Evolutionary conservation across 805 yeast genomes (phyloP), one percentile per base, ranked within the genome.

Genomic region (Candida coleopterorum): DNA sequence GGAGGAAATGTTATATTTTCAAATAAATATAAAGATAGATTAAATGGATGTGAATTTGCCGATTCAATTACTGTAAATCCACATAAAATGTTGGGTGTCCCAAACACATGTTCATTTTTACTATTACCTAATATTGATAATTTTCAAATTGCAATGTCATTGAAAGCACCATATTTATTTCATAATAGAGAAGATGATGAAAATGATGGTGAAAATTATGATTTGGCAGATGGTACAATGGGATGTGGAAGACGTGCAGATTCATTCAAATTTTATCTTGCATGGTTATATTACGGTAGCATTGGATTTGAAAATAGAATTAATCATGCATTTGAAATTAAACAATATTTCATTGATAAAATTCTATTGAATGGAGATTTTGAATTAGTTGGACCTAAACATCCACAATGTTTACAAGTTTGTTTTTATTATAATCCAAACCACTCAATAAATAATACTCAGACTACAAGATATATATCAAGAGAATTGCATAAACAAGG

Each of bases 191-290:
- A 64, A 32, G 67, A 68, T 38, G 56, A 61, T 9, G 74, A 65
- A 4, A 55, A 58, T 9, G 74, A 65, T 4, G 82, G 74, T 20
- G 82, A 74, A 18, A 77, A 74, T 55, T 82, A 66, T 50, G 95
- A 85, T 47, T 70, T 85, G 38, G 95, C 90, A 1, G 90, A 84
- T 55, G 94, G 93, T 10, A 86, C 95, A 2, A 80, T 86, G 89
- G 95, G 94, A 7, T 85, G 95, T 55, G 95, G 95, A 10, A 74
- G 95, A 47, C 71, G 95, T 37, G 78, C 93, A 0, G 95, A 86
- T 55, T 75, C 90, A 3, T 62, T 85, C 55, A 85, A 85, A 58
- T 68, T 86, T 49, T 85, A 81, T 55, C 55, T 86, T 53, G 78
- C 84, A 1, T 85, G 95, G 95, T 64, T 80, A 40, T 86, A 81